These are phyloP conservation scores for Lathyrus oleraceus DNA, from an alignment of 306 rosid species.

Conservation along the genomic window DNA sequence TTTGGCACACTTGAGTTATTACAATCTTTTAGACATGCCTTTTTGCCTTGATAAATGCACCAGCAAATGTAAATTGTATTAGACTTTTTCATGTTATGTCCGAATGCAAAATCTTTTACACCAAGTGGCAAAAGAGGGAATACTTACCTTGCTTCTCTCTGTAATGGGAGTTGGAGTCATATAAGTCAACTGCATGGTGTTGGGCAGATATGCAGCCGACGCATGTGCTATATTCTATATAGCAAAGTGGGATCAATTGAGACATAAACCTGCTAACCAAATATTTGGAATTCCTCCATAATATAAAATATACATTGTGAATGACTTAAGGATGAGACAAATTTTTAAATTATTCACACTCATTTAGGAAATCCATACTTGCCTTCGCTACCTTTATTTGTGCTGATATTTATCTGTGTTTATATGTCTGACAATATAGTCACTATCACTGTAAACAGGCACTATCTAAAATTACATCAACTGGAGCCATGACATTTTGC, in stretches of 20 bases:
- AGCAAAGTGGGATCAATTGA: background rate
- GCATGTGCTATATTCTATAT: background rate
- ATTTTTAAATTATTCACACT: background rate
- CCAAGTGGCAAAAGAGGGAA: slow-evolving; percentile 32
- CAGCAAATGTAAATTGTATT: slow-evolving; percentile 18
- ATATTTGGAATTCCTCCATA: background rate
- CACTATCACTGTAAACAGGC: slow-evolving; percentile 61
- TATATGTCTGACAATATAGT: slow-evolving; percentile 8
- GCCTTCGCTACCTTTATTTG: background rate
- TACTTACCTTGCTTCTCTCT: slow-evolving; percentile 51
- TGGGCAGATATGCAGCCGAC: slow-evolving; percentile 56
- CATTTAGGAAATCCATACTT: background rate
- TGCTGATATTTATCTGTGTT: background rate
- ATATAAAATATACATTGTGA: background rate
- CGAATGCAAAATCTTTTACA: slow-evolving; percentile 39
- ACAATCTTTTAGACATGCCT: background rate
- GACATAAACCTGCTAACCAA: background rate
- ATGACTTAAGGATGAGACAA: background rate
- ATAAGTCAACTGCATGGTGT: slow-evolving; percentile 72
- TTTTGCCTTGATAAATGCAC: background rate
- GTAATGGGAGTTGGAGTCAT: slow-evolving; percentile 54
- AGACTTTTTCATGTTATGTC: slow-evolving; percentile 44
- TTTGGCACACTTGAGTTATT: background rate
- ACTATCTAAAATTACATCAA: slow-evolving; percentile 84
- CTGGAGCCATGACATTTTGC: slow-evolving; percentile 98